phyloP scores from a whole-genome alignment of 73 alveolate genomes.

The Symbiodinium pilosum region DNA sequence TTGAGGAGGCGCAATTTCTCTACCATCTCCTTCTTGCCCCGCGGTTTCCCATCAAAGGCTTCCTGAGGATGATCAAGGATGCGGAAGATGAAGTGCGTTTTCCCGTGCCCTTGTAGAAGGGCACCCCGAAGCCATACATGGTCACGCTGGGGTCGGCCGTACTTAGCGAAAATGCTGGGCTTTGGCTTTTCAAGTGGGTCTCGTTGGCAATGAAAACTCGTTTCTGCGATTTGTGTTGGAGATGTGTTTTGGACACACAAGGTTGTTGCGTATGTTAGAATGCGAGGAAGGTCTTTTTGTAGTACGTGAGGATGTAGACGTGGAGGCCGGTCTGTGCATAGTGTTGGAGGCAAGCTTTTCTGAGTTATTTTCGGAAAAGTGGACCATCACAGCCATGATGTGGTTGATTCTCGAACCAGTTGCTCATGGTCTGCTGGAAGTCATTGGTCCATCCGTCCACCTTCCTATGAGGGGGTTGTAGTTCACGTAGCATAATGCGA shows the following conservation, averaged over 20 bases:
- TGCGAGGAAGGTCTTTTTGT: not conserved
- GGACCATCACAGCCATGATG: not conserved
- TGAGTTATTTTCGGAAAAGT: not conserved
- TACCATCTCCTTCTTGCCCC: not conserved
- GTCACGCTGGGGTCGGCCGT: slow-evolving; percentile 5
- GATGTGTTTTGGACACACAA: not conserved
- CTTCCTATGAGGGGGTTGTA: not conserved
- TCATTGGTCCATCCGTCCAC: not conserved
- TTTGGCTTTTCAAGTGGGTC: slow-evolving; percentile 11
- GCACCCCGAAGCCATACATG: slow-evolving; percentile 61
- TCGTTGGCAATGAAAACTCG: slow-evolving; percentile 20
- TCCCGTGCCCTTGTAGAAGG: not conserved
- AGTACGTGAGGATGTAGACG: not conserved
- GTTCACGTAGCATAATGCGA: not conserved
- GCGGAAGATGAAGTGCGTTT: slow-evolving; percentile 5
- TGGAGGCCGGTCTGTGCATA: not conserved
- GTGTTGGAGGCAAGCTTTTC: too few relatives aligned
- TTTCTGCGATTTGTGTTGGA: not conserved
- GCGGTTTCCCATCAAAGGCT: slow-evolving; percentile 20
- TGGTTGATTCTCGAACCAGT: not conserved
- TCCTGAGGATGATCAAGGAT: slow-evolving; percentile 2
- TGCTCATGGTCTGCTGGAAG: not conserved
- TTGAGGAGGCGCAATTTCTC: not conserved
- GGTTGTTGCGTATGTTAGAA: not conserved
- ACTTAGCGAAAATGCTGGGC: not conserved